phyloP scores from a whole-genome alignment of 164 flowering plant genomes.

The Magnolia kwangsiensis region DNA sequence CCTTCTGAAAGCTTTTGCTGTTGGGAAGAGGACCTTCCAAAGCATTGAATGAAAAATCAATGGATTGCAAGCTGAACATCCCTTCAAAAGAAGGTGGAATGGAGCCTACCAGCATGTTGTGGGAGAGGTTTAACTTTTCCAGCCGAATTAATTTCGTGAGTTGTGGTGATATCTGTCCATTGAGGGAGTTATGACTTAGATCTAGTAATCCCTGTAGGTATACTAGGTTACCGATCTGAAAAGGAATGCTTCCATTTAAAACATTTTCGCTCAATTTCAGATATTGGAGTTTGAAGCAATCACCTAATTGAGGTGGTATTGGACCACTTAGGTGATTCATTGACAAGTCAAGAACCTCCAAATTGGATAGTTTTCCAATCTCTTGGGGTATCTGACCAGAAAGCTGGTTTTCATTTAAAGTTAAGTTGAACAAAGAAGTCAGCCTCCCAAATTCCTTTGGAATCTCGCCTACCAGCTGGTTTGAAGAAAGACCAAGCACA shows the following conservation, averaged over 20 bases:
- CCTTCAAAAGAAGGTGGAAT: constrained; percentile 33
- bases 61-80: background rate
- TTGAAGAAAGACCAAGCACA: constrained; percentile 53
- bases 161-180: constrained; percentile 64
- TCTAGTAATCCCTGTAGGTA: constrained; percentile 54
- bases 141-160: constrained; percentile 72
- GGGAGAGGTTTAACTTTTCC: constrained; percentile 50
- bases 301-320: constrained; percentile 52
- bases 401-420: constrained; percentile 61
- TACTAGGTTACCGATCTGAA: constrained; percentile 47
- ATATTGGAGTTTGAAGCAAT: constrained; percentile 36
- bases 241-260: constrained; percentile 43
- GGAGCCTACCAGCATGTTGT: constrained; percentile 61
- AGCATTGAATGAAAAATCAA: constrained; percentile 11
- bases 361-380: constrained; percentile 38
- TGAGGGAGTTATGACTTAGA: constrained; percentile 59
- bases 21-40: constrained; percentile 11
- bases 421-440: constrained; percentile 40
- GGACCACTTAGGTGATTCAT: constrained; percentile 51
- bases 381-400: constrained; percentile 64
- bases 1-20: background rate
- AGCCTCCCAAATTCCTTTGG: constrained; percentile 61
- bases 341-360: constrained; percentile 42
- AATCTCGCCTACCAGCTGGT: constrained; percentile 51
- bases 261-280: constrained; percentile 51